A percentile compares a stretch with the other conserved stretches of the same genome.
Evolutionary conservation across 345 rosid genomes (phyloP).

Genomic region (Hibiscus mutabilis): DNA sequence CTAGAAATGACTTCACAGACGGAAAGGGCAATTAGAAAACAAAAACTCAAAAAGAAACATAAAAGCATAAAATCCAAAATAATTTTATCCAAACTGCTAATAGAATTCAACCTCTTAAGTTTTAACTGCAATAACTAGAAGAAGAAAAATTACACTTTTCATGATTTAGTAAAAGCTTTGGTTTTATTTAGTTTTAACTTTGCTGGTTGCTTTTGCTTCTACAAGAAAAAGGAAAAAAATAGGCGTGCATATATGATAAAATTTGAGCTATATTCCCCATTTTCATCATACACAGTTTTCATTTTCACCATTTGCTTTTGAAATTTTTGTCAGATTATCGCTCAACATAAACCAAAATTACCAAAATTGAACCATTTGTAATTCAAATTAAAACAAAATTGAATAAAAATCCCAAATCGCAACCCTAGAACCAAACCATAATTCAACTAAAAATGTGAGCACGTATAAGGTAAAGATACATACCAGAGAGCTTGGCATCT

Average conservation of each 20-base stretch:
- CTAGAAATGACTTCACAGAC: background rate
- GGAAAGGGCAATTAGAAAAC: background rate
- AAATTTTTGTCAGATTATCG: too few species aligned
- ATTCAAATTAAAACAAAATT: background rate
- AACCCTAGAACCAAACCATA: background rate
- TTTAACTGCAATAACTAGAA: background rate
- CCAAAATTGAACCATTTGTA: background rate
- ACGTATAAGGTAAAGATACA: background rate
- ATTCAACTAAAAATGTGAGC: background rate
- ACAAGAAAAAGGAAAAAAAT: background rate
- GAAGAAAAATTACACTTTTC: background rate
- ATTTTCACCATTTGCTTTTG: background rate
- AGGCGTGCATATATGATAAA: background rate
- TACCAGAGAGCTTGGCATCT: conserved; percentile 8
- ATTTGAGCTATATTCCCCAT: background rate
- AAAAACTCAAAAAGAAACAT: background rate
- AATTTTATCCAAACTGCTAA: background rate
- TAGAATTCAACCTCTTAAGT: background rate
- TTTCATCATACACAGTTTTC: background rate
- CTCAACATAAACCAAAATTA: background rate
- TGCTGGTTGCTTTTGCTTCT: background rate
- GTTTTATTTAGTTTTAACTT: background rate
- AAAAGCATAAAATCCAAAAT: background rate
- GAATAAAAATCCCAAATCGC: conserved; percentile 10
- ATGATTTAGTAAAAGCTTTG: background rate